Evolutionary conservation across 2,329 filamentous ascomycete genomes (phyloP), one percentile per base, ranked within the genome.

Genomic region (Apiospora kogelbergensis): DNA sequence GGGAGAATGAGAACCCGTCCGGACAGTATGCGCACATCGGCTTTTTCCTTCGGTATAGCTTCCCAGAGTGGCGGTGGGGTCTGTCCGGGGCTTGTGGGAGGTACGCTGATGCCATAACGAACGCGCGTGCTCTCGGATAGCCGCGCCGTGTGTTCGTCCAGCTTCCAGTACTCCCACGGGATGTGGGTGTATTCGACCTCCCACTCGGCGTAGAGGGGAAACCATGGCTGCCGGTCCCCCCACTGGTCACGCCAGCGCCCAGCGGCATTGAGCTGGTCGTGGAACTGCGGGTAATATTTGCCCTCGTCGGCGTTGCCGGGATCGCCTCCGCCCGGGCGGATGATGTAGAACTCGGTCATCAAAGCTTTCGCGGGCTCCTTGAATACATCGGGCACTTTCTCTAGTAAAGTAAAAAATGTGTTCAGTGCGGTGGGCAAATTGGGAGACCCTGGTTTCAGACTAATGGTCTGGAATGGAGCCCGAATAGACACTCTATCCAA

Each of bases 121-220:
- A 69, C 46, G 20, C 67, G 42, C n/a, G 70, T 46, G 0, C 13
- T 11, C 3, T 63, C 73, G 67, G 48, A 70, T 57, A 17, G 69
- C 67, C 60, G 68, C 42, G 70, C 66, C 1, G 67, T 64, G 9
- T 73, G 73, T 67, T 77, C 72, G 44, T 74, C 73, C 1, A 83
- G 68, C 2, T 69, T 65, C 80, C 81, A 83, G 4, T 74, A 67
- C 0, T 77, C 69, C 42, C 74, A 79, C 0, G 76, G 75, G 6
- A 84, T 73, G 69, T 84, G 80, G 6, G 73, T 77, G 69, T 84
- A 85, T 65, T 81, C 76, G 0, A 73, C 78, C 67, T 84, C 81
- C 82, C 82, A 85, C 71, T 85, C 83, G 0, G 80, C 66, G 33
- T 78, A 85, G 0, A 84, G 74, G 0, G 83, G 82, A 26, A 78